Evolutionary conservation across 345 rosid species (phyloP).

Genomic region (Clarkia xantiana): DNA sequence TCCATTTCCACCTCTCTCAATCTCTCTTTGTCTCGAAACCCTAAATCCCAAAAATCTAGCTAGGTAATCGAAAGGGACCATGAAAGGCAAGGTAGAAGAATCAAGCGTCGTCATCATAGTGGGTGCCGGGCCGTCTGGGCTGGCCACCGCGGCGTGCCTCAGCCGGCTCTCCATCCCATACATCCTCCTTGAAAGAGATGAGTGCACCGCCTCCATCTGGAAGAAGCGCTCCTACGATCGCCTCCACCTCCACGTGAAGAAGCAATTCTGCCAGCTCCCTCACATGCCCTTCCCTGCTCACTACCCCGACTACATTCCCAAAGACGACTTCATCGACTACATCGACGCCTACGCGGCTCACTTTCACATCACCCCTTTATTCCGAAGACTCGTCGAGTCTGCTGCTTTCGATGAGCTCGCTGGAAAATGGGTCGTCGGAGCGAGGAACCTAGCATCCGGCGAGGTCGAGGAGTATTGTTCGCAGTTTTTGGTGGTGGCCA

Average conservation of each 20-base stretch:
- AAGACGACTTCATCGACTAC: conserved; percentile 35
- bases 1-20: too few relatives aligned
- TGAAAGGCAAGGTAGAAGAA: conserved; percentile 1
- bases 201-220: conserved; percentile 57
- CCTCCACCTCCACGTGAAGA: conserved; percentile 56
- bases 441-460: conserved; percentile 22
- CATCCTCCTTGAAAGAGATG: conserved; percentile 53
- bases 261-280: conserved; percentile 48
- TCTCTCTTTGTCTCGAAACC: too few relatives aligned
- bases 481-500: conserved; percentile 53
- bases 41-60: too few relatives aligned
- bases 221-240: conserved; percentile 56
- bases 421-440: conserved; percentile 37
- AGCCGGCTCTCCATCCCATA: conserved; percentile 37
- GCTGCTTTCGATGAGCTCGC: conserved; percentile 26
- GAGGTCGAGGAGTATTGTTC: conserved; percentile 32
- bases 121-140: conserved; percentile 76
- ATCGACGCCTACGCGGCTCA: conserved; percentile 38
- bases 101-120: conserved; percentile 31
- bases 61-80: too few relatives aligned
- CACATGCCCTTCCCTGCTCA: conserved; percentile 32
- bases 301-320: conserved; percentile 33
- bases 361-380: conserved; percentile 40
- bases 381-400: conserved; percentile 29
- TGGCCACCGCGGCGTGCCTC: conserved; percentile 56